These are phyloP conservation scores for Plasmopara muralis DNA, from an alignment of 352 stramenopile species.

Conservation along the genomic window DNA sequence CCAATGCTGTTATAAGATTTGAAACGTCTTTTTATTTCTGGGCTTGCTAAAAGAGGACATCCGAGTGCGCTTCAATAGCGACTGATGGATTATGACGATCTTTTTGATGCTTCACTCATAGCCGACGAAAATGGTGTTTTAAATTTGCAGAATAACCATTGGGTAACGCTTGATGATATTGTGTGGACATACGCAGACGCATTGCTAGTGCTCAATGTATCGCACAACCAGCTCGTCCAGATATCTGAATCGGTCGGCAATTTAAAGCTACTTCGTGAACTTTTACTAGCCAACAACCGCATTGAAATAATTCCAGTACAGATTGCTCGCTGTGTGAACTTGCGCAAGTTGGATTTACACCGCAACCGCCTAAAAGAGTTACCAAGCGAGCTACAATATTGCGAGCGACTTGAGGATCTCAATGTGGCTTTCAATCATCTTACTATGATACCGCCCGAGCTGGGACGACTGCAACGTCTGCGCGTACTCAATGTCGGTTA, in stretches of 20 bases:
- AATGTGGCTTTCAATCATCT: slow-evolving; percentile 66
- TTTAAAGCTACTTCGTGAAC: slow-evolving; percentile 53
- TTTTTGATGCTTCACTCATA: slow-evolving; percentile 54
- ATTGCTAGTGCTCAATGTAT: slow-evolving; percentile 66
- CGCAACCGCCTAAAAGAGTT: slow-evolving; percentile 65
- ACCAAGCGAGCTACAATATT: slow-evolving; percentile 57
- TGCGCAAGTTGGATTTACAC: slow-evolving; percentile 59
- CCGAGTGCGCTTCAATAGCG: background rate
- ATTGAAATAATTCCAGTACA: slow-evolving; percentile 45
- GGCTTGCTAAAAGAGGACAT: background rate
- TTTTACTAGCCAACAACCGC: slow-evolving; percentile 56
- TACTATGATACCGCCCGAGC: slow-evolving; percentile 37
- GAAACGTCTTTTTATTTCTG: background rate
- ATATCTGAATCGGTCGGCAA: slow-evolving; percentile 53
- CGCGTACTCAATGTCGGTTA: slow-evolving; percentile 58
- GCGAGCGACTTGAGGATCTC: slow-evolving; percentile 59
- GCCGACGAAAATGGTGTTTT: slow-evolving; percentile 66
- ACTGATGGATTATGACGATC: slow-evolving; percentile 14
- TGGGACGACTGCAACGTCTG: slow-evolving; percentile 46
- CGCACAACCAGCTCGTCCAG: slow-evolving; percentile 64
- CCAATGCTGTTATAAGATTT: background rate
- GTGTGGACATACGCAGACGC: slow-evolving; percentile 60
- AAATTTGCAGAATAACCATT: slow-evolving; percentile 70
- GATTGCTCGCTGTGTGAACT: slow-evolving; percentile 50
- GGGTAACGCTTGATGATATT: slow-evolving; percentile 73